phyloP scores from a whole-genome alignment of 345 rosid genomes.

The Cardamine chenopodiifolia region DNA sequence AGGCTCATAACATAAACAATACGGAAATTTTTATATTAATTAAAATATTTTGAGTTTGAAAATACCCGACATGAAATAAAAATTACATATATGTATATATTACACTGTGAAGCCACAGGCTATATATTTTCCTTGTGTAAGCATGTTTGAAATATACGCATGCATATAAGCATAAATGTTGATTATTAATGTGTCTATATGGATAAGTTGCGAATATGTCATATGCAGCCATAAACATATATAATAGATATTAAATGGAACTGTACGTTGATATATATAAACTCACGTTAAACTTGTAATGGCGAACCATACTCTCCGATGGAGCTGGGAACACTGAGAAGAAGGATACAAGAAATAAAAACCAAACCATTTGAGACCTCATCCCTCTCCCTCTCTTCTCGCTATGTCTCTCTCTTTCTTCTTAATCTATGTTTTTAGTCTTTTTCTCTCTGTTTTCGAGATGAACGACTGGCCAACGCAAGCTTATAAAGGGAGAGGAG shows the following conservation, averaged over 20 bases:
- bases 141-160: neutral
- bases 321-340: conserved; percentile 52
- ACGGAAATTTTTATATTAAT: neutral
- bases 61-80: conserved; percentile 1
- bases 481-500: conserved; percentile 51
- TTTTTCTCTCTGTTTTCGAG: conserved; percentile 22
- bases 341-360: conserved; percentile 48
- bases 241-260: neutral
- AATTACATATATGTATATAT: conserved; percentile 3
- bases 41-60: neutral
- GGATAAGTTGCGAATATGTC: neutral
- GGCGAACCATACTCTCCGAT: conserved; percentile 59
- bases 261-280: neutral
- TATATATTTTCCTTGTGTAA: neutral
- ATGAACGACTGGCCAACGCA: conserved; percentile 48
- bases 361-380: conserved; percentile 40
- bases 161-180: neutral
- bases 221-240: too few relatives aligned
- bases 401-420: conserved; percentile 14
- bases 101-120: neutral
- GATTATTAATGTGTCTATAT: neutral
- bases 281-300: conserved; percentile 78
- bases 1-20: neutral
- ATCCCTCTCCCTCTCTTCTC: conserved; percentile 14
- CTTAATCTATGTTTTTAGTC: conserved; percentile 13